Conservation (phyloP, 148 eudicot species). For the Simmondsia chinensis region DNA sequence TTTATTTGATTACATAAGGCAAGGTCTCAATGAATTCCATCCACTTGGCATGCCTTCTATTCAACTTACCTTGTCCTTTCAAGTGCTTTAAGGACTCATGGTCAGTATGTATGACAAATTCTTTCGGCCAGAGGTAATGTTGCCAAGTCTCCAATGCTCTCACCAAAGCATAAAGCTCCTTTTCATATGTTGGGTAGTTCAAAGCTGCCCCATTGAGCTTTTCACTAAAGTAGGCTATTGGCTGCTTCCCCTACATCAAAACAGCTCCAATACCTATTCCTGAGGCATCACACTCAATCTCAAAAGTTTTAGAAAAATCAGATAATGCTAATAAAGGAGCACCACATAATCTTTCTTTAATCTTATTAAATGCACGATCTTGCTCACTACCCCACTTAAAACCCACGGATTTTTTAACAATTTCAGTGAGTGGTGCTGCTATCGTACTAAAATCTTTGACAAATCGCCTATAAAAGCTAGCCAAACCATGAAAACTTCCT, state of each 20-base stretch:
- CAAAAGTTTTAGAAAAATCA: constrained; percentile 5
- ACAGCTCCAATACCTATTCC: constrained; percentile 8
- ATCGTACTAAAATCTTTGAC: constrained; percentile 1
- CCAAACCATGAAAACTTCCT: constrained; percentile 8
- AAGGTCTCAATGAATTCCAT: neutral
- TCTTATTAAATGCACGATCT: neutral
- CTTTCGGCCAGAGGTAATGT: constrained; percentile 1
- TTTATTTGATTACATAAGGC: neutral
- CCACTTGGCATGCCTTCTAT: constrained; percentile 3
- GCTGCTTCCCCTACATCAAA: neutral
- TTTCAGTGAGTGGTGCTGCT: neutral
- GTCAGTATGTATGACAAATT: neutral
- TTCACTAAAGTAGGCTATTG: constrained; percentile 4
- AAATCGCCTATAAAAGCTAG: constrained; percentile 5
- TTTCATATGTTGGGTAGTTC: constrained; percentile 9
- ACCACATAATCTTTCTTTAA: neutral
- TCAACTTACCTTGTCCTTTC: neutral
- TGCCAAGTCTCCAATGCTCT: constrained; percentile 5
- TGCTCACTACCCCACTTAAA: neutral
- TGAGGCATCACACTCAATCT: constrained; percentile 10
- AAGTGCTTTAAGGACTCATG: constrained; percentile 1
- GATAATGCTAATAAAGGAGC: constrained; percentile 1
- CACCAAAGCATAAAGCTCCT: constrained; percentile 4
- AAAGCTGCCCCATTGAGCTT: neutral
- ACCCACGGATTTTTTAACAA: neutral